A percentile compares a stretch with the other conserved stretches of the same genome.
Evolutionary conservation across 805 yeast genomes (phyloP).

Genomic region (Candida yuanshanica): DNA sequence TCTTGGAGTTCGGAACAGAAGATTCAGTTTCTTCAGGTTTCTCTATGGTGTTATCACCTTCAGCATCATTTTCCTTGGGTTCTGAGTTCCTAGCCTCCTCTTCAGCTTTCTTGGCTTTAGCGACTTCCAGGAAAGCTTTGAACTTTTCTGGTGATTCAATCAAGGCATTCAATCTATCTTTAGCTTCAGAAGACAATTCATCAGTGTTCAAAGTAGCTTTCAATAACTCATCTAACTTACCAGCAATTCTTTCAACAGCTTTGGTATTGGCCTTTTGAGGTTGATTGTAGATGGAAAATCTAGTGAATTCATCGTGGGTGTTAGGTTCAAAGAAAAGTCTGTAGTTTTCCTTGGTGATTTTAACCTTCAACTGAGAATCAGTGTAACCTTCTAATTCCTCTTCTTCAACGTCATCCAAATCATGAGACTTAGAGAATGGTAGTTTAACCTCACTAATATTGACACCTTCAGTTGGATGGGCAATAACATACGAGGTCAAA

Average conservation of each 20-base stretch:
- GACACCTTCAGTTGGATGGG: slow-evolving; percentile 96
- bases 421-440: slow-evolving; percentile 66
- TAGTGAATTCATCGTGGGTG: slow-evolving; percentile 72
- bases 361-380: slow-evolving; percentile 68
- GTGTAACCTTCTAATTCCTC: slow-evolving; percentile 54
- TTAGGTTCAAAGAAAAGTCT: slow-evolving; percentile 74
- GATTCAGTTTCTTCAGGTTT: slow-evolving; percentile 18
- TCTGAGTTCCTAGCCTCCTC: slow-evolving; percentile 9
- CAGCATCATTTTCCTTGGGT: slow-evolving; percentile 9
- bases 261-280: slow-evolving; percentile 27
- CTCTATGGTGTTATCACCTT: slow-evolving; percentile 15
- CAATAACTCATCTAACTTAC: slow-evolving; percentile 33
- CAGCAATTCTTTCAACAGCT: slow-evolving; percentile 29
- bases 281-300: slow-evolving; percentile 46
- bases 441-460: slow-evolving; percentile 67
- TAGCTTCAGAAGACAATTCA: slow-evolving; percentile 23
- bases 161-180: slow-evolving; percentile 19
- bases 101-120: slow-evolving; percentile 5
- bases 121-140: slow-evolving; percentile 5
- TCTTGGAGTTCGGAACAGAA: slow-evolving; percentile 9
- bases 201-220: slow-evolving; percentile 21
- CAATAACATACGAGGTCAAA: slow-evolving; percentile 85
- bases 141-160: slow-evolving; percentile 19
- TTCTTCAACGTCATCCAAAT: slow-evolving; percentile 38
- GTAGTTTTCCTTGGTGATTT: slow-evolving; percentile 73